phyloP scores from a whole-genome alignment of 768 basidiomycete species.

The Mycena filopes region DNA sequence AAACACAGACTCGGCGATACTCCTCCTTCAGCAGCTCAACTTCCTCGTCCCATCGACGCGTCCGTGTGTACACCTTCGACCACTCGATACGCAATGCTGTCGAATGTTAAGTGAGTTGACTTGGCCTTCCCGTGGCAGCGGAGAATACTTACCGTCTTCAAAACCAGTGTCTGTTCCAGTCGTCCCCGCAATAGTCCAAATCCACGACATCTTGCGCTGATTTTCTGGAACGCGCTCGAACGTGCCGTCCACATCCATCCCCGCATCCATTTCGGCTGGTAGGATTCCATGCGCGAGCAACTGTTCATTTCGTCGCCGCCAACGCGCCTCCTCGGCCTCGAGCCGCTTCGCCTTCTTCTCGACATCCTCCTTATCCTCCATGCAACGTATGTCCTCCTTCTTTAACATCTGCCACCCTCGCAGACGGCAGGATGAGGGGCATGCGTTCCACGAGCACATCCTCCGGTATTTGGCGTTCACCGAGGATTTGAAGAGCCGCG shows the following conservation, averaged over 20 bases:
- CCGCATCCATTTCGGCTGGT: background rate
- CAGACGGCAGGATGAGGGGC: constrained; percentile 5
- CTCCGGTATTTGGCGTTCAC: background rate
- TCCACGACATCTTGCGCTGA: constrained; percentile 1
- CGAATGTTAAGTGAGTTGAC: no score
- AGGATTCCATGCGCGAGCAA: background rate
- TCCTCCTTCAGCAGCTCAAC: constrained; percentile 19
- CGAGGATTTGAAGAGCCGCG: background rate
- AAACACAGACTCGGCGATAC: background rate
- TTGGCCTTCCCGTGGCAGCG: background rate
- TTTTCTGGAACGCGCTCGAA: background rate
- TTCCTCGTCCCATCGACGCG: constrained; percentile 23
- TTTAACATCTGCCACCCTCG: background rate
- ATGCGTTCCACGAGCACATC: background rate
- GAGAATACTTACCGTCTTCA: background rate
- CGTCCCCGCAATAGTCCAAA: background rate
- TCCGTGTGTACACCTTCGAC: constrained; percentile 8
- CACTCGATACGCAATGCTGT: constrained; percentile 24
- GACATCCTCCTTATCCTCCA: background rate
- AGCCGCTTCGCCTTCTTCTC: background rate
- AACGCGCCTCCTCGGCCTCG: background rate
- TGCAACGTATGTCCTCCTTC: no score
- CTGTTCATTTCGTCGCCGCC: background rate
- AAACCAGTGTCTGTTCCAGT: constrained; percentile 1
- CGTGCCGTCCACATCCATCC: background rate